Evolutionary conservation across 192 early-diverging fungal genomes (phyloP).

Genomic region (Dissophora globulifera): DNA sequence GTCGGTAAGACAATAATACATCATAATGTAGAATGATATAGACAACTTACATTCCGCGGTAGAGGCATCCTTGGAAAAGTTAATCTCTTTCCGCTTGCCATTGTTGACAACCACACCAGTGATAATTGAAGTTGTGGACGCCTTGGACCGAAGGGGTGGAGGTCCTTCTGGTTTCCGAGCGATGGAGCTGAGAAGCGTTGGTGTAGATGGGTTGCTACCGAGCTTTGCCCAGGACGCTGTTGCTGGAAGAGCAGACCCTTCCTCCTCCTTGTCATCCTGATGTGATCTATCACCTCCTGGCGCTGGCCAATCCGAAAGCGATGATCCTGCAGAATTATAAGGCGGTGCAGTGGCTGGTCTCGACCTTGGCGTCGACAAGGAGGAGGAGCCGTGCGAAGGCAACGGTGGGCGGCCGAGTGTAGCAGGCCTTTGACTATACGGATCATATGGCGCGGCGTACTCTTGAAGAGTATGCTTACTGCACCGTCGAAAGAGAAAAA

Average conservation of each 20-base stretch:
- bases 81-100: slow-evolving; percentile 41
- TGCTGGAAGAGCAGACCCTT: slow-evolving; percentile 63
- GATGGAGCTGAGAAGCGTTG: slow-evolving; percentile 20
- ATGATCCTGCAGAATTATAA: slow-evolving; percentile 24
- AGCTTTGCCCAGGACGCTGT: slow-evolving; percentile 70
- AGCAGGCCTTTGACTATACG: slow-evolving; percentile 4
- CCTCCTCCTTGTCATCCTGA: slow-evolving; percentile 48
- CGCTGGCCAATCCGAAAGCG: slow-evolving; percentile 40
- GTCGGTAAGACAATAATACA: too few relatives aligned
- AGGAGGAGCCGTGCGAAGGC: slow-evolving; percentile 21
- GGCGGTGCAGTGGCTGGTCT: slow-evolving; percentile 35
- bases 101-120: slow-evolving; percentile 54
- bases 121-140: slow-evolving; percentile 46
- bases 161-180: slow-evolving; percentile 15
- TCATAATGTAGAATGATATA: too few relatives aligned
- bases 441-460: slow-evolving; percentile 45
- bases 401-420: slow-evolving; percentile 27
- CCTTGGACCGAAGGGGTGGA: slow-evolving; percentile 32
- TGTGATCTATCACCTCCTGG: slow-evolving; percentile 20
- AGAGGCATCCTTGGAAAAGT: slow-evolving; percentile 14
- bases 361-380: slow-evolving; percentile 21
- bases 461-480: slow-evolving; percentile 64
- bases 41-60: slow-evolving; percentile 20
- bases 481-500: too few relatives aligned
- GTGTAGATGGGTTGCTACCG: slow-evolving; percentile 51